Percentiles rank a stretch among this genome's conserved stretches.
phyloP scores from a whole-genome alignment of 2,329 filamentous ascomycete genomes.

The Exophiala phaeomuriformis region DNA sequence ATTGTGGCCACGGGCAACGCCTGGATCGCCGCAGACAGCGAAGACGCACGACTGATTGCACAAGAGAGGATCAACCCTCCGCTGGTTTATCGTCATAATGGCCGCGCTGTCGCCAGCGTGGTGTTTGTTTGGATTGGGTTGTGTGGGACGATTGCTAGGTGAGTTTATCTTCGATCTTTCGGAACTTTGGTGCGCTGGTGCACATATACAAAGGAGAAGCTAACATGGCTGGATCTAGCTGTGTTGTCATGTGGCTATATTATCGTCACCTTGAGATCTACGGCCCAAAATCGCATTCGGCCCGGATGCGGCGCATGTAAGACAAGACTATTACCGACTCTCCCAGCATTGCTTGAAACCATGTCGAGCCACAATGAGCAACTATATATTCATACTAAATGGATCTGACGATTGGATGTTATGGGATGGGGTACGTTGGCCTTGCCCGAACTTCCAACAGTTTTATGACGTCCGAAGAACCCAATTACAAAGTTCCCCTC shows the following conservation, averaged over 20 bases:
- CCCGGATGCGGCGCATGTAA: constrained; percentile 18
- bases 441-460: too few relatives aligned
- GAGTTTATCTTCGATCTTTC: not conserved
- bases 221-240: constrained; percentile 6
- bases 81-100: constrained; percentile 44
- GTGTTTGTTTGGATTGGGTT: constrained; percentile 50
- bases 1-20: constrained; percentile 45
- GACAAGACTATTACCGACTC: constrained; percentile 16
- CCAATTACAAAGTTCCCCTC: too few relatives aligned
- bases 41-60: constrained; percentile 29
- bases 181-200: too few relatives aligned
- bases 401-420: too few relatives aligned
- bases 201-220: not conserved
- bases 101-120: constrained; percentile 44
- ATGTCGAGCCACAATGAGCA: not conserved
- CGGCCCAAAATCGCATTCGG: constrained; percentile 18
- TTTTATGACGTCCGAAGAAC: too few relatives aligned
- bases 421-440: too few relatives aligned
- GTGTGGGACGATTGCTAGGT: constrained; percentile 39
- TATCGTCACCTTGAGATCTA: constrained; percentile 19
- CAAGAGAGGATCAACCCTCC: constrained; percentile 29
- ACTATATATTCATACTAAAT: too few relatives aligned
- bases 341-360: constrained; percentile 3
- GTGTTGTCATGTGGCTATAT: constrained; percentile 21
- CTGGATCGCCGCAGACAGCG: constrained; percentile 37